Evolutionary conservation across 106 monocot genomes (phyloP), one percentile per base, ranked within the genome.

Genomic region (Allium fistulosum): DNA sequence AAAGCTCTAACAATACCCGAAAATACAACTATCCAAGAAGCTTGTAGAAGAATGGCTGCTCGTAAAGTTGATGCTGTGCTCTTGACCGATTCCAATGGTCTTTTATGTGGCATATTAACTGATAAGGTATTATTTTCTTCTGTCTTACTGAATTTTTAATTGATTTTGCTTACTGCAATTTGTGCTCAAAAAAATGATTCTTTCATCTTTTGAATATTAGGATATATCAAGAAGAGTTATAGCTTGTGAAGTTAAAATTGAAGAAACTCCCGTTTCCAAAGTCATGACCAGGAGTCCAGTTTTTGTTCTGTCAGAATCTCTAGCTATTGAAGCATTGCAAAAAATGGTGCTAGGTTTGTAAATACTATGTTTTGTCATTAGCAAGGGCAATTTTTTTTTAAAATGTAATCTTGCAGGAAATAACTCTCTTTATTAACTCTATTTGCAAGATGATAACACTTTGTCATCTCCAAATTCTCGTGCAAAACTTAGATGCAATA

Each of bases 251-350:
- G 17, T 75, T 62, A 75, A 69, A 55, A 68, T 75, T 53, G 69
- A 75, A 60, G 75, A 75, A 48, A 67, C 67, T 46, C 75, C 74
- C 28, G 81, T 77, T 50, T 81, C 88, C 12, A 84, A 79, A 71
- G 81, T 79, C 57, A 88, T 88, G 88, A 84, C 88, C 9, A 69
- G 84, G 66, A 84, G 81, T 51, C 88, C 88, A 56, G 47, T 79
- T 46, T 88, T 88, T 76, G 88, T 88, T 67, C 83, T 88, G 61
- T 83, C 83, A 48, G 88, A 88, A 57, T 84, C 88, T 57, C 55
- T 88, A 66, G 88, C 88, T 13, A 78, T 88, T 60, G 88, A 88
- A 50, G 88, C 88, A 80, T 62, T 88, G 78, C 88, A 88, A 73
- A 88, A 88, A 74, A 88, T 88, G 88, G 88, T 88, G 9, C 78